phyloP scores from a whole-genome alignment of 257 asterid genomes.

The Solanum pinnatisectum region DNA sequence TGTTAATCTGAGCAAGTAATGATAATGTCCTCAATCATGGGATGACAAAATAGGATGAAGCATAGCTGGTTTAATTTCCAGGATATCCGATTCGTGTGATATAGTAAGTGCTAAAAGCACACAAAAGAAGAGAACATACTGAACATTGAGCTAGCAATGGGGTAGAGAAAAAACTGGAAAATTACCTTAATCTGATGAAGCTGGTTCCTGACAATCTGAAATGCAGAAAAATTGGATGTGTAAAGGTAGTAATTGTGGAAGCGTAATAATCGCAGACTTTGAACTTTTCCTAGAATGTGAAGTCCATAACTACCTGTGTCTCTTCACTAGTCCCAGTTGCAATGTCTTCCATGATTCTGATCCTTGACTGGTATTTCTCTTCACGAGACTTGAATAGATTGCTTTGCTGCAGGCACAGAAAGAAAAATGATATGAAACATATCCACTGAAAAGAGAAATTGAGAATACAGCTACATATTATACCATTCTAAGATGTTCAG shows the following conservation, averaged over 20 bases:
- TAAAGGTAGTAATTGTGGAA: background rate
- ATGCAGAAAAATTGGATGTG: background rate
- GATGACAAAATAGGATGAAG: background rate
- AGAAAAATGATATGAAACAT: background rate
- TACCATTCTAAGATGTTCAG: slow-evolving; percentile 73
- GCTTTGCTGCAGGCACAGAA: slow-evolving; percentile 51
- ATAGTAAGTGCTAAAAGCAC: background rate
- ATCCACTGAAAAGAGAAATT: background rate
- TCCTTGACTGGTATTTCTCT: slow-evolving; percentile 84
- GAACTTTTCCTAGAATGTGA: background rate
- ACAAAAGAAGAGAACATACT: background rate
- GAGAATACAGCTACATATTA: background rate
- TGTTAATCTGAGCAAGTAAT: background rate
- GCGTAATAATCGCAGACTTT: background rate
- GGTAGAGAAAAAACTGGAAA: background rate
- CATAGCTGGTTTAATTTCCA: background rate
- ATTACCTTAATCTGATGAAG: slow-evolving; percentile 53
- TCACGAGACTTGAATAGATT: slow-evolving; percentile 77
- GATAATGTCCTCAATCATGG: background rate
- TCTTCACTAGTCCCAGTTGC: slow-evolving; percentile 69
- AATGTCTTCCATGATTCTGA: slow-evolving; percentile 77
- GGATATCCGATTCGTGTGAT: background rate
- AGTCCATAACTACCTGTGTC: slow-evolving; percentile 31
- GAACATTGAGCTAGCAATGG: background rate
- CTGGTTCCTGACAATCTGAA: slow-evolving; percentile 59